phyloP scores from a whole-genome alignment of 768 basidiomycete species.

The Russula griseocarnosa region DNA sequence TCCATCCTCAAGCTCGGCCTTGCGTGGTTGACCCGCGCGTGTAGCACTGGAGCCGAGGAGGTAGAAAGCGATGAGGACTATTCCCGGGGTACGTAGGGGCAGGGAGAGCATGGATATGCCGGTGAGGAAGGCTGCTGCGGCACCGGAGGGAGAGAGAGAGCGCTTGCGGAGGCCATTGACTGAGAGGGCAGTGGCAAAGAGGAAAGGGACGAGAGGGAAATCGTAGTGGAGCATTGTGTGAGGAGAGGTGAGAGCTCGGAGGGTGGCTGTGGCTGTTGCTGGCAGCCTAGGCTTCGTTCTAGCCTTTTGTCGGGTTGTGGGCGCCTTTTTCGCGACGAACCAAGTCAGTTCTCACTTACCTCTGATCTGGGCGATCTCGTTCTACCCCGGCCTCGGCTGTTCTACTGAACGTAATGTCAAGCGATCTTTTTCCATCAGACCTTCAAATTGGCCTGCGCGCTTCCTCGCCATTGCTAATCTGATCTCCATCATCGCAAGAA shows the following conservation, averaged over 20 bases:
- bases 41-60: constrained; percentile 78
- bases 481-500: background rate
- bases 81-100: constrained; percentile 60
- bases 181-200: constrained; percentile 52
- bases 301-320: constrained; percentile 8
- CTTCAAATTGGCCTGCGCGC: too few species aligned
- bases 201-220: constrained; percentile 41
- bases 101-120: constrained; percentile 71
- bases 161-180: constrained; percentile 67
- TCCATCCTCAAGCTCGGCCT: constrained; percentile 73
- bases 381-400: background rate
- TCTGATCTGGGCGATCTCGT: background rate
- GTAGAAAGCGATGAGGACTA: constrained; percentile 72
- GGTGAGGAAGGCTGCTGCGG: constrained; percentile 68
- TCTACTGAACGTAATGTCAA: background rate
- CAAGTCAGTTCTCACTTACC: too few species aligned
- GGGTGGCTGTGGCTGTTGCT: background rate
- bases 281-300: background rate
- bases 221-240: constrained; percentile 30
- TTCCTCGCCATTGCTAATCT: background rate
- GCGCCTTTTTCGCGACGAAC: background rate
- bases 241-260: background rate
- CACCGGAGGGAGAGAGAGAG: constrained; percentile 75
- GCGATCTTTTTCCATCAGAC: too few species aligned
- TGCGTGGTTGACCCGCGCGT: constrained; percentile 75